Conservation (phyloP, 495 filamentous ascomycete genomes). For the Lepidopterella palustris region DNA sequence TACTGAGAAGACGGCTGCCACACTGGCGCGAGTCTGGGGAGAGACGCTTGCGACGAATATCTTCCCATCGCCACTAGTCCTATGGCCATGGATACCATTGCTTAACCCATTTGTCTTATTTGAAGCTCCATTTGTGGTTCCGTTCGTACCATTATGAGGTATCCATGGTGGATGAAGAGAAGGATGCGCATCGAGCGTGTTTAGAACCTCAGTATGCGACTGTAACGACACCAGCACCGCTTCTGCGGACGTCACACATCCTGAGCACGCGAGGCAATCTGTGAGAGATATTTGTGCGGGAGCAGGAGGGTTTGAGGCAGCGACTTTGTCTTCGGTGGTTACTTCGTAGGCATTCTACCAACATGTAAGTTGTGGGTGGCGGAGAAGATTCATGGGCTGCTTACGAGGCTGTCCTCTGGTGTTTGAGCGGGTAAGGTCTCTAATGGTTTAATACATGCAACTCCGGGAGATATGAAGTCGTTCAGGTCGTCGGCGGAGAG, state of each 20-base stretch:
- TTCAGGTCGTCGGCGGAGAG: conserved; percentile 94
- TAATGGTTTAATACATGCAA: conserved; percentile 96
- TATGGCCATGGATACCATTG: conserved; percentile 28
- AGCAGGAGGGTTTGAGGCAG: conserved; percentile 49
- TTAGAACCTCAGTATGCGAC: conserved; percentile 83
- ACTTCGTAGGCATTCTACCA: conserved; percentile 73
- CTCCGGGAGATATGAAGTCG: conserved; percentile 96
- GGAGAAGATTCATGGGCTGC: conserved; percentile 12
- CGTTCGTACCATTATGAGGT: conserved; percentile 28
- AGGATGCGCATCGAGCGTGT: conserved; percentile 65
- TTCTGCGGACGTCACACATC: conserved; percentile 95
- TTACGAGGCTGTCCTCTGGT: conserved; percentile 27
- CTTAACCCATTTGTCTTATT: conserved; percentile 13
- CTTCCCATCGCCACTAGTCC: conserved; percentile 46
- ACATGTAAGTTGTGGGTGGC: conserved; percentile 13
- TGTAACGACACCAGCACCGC: conserved; percentile 90
- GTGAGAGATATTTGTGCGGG: conserved; percentile 90
- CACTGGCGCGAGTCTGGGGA: conserved; percentile 78
- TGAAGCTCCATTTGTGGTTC: conserved; percentile 26
- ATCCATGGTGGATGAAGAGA: conserved; percentile 32
- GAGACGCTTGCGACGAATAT: conserved; percentile 87
- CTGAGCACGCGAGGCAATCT: conserved; percentile 94
- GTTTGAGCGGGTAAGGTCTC: conserved; percentile 69
- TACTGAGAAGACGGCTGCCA: conserved; percentile 74
- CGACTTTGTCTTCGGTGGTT: conserved; percentile 76